Conservation (phyloP, 345 rosid species). For the Salix udensis region DNA sequence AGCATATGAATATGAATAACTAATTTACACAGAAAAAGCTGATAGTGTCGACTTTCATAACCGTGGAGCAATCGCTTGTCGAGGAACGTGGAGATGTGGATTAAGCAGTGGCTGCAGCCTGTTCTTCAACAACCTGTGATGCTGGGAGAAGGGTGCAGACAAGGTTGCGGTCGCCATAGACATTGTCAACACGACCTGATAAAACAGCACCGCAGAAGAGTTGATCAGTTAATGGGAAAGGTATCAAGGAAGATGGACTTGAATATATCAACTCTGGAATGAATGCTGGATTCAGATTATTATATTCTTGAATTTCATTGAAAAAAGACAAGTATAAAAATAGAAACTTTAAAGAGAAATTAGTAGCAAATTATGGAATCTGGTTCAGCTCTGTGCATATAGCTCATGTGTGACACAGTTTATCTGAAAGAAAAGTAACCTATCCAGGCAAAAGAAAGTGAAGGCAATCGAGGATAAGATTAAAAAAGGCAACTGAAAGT, state of each 20-base stretch:
- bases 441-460: neutral
- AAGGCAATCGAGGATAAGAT: neutral
- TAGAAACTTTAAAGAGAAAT: no score
- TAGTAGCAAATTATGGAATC: no score
- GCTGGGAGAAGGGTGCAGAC: conserved; percentile 80
- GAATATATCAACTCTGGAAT: neutral
- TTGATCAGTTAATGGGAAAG: neutral
- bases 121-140: conserved; percentile 61
- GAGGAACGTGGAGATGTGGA: neutral
- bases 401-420: neutral
- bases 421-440: neutral
- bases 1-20: conserved; percentile 17
- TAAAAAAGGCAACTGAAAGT: neutral
- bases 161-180: conserved; percentile 95
- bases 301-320: neutral
- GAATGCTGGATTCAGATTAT: neutral
- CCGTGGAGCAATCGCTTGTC: conserved; percentile 14
- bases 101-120: conserved; percentile 79
- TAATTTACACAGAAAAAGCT: conserved; percentile 28
- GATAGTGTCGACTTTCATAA: neutral
- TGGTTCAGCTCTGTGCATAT: no score
- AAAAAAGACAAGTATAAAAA: neutral
- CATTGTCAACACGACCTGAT: conserved; percentile 93
- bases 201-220: neutral
- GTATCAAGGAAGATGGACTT: neutral